These are phyloP conservation scores for Dictyostelium purpureum DNA, from an alignment of 78 protist genomes.

Conservation along the genomic window DNA sequence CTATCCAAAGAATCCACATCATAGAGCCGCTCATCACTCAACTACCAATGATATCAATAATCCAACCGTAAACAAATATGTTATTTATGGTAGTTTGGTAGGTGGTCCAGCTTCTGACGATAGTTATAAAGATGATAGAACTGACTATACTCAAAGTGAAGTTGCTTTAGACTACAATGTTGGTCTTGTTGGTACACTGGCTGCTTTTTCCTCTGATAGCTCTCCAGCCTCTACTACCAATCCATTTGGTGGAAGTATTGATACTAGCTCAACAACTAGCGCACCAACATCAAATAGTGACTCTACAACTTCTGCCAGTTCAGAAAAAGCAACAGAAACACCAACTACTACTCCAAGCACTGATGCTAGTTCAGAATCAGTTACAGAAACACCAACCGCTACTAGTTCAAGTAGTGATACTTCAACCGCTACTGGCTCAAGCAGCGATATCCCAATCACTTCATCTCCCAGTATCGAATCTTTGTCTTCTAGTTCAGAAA, in stretches of 20 bases:
- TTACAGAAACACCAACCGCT: too few species aligned
- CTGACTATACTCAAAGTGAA: background rate
- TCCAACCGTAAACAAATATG: background rate
- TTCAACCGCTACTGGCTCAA: too few species aligned
- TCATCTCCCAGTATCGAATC: too few species aligned
- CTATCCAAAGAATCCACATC: slow-evolving; percentile 2
- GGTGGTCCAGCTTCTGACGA: slow-evolving; percentile 11
- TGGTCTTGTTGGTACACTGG: too few species aligned
- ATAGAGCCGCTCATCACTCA: slow-evolving; percentile 25
- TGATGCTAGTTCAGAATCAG: too few species aligned
- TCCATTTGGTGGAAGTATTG: background rate
- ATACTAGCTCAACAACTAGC: background rate
- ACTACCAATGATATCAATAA: background rate
- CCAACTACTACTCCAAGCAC: too few species aligned
- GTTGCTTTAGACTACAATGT: slow-evolving; percentile 18
- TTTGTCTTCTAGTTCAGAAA: too few species aligned
- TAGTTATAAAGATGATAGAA: background rate
- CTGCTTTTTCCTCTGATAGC: background rate
- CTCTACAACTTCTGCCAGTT: background rate
- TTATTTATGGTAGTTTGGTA: background rate
- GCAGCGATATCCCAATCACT: too few species aligned
- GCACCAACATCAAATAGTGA: background rate
- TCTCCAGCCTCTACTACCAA: background rate
- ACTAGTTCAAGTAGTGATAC: too few species aligned
- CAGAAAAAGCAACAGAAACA: background rate